Conservation (phyloP, 2,329 filamentous ascomycete species). For the Phaeosphaeriaceae sp. region DNA sequence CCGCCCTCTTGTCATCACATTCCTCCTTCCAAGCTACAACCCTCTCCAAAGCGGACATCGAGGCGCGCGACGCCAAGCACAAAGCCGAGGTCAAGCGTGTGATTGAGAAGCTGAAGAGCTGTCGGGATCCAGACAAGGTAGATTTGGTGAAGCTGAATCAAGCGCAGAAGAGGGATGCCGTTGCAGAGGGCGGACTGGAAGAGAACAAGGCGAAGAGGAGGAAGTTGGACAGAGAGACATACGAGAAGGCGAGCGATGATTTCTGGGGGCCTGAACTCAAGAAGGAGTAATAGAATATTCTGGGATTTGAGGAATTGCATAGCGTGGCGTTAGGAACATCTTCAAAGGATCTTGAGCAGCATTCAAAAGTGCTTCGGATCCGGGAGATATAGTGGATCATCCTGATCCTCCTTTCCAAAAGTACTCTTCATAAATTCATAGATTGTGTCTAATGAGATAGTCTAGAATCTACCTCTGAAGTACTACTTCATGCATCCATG, state of each 20-base stretch:
- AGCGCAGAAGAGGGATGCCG: conserved; percentile 60
- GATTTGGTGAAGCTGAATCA: conserved; percentile 74
- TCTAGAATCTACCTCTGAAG: background rate
- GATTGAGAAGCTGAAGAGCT: conserved; percentile 74
- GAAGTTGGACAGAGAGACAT: conserved; percentile 53
- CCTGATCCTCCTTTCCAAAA: background rate
- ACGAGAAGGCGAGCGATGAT: conserved; percentile 54
- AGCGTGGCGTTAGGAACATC: conserved; percentile 12
- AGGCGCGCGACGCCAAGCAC: conserved; percentile 49
- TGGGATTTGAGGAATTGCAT: conserved; percentile 6
- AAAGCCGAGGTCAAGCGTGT: conserved; percentile 60
- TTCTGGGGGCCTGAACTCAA: conserved; percentile 52
- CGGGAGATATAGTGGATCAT: too few relatives aligned
- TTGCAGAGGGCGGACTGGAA: conserved; percentile 45
- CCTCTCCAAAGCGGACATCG: conserved; percentile 35
- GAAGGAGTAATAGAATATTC: conserved; percentile 12
- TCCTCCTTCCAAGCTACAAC: conserved; percentile 23
- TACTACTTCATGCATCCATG: too few relatives aligned
- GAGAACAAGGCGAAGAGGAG: conserved; percentile 53
- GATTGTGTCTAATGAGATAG: background rate
- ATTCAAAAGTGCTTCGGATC: background rate
- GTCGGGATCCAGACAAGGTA: conserved; percentile 75
- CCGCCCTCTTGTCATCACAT: conserved; percentile 47
- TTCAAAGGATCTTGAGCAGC: background rate
- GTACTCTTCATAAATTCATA: background rate